Percentiles rank a stretch among this genome's conserved stretches.
Conservation (phyloP, 129 eudicot species). For the Artemisia annua region DNA sequence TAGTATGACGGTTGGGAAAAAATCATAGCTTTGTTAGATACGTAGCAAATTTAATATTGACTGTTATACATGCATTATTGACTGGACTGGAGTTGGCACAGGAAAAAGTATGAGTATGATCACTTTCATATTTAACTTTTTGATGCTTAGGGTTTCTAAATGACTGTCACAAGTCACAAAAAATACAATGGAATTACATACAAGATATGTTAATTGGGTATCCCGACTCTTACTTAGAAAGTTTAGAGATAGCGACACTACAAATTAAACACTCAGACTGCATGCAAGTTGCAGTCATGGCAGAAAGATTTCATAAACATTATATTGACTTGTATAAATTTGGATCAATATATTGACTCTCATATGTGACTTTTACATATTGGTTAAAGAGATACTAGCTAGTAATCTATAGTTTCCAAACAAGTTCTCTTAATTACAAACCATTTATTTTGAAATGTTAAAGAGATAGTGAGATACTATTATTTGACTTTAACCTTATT, state of each 20-base stretch:
- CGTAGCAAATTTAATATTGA: not conserved
- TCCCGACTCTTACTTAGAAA: slow-evolving; percentile 19
- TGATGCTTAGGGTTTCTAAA: slow-evolving; percentile 26
- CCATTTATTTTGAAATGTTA: too few relatives aligned
- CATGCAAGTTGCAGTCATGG: slow-evolving; percentile 28
- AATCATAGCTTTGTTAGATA: too few relatives aligned
- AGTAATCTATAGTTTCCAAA: too few relatives aligned
- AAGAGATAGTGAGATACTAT: too few relatives aligned
- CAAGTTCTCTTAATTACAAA: too few relatives aligned
- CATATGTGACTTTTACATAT: not conserved
- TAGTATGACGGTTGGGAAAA: too few relatives aligned
- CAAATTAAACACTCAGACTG: slow-evolving; percentile 22
- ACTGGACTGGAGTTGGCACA: slow-evolving; percentile 29
- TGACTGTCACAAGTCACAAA: slow-evolving; percentile 9
- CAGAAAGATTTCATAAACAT: slow-evolving; percentile 32
- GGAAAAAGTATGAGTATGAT: slow-evolving; percentile 22
- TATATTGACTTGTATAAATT: slow-evolving; percentile 11
- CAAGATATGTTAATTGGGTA: slow-evolving; percentile 3
- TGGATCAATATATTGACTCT: slow-evolving; percentile 9
- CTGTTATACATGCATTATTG: slow-evolving; percentile 18
- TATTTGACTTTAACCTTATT: too few relatives aligned
- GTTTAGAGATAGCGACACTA: slow-evolving; percentile 26
- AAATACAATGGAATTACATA: slow-evolving; percentile 9
- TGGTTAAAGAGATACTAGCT: not conserved
- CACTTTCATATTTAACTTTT: slow-evolving; percentile 23